Percentiles rank a stretch among this genome's conserved stretches.
These are phyloP conservation scores for Adenanthera pavonina DNA, from an alignment of 306 rosid genomes.

Conservation along the genomic window DNA sequence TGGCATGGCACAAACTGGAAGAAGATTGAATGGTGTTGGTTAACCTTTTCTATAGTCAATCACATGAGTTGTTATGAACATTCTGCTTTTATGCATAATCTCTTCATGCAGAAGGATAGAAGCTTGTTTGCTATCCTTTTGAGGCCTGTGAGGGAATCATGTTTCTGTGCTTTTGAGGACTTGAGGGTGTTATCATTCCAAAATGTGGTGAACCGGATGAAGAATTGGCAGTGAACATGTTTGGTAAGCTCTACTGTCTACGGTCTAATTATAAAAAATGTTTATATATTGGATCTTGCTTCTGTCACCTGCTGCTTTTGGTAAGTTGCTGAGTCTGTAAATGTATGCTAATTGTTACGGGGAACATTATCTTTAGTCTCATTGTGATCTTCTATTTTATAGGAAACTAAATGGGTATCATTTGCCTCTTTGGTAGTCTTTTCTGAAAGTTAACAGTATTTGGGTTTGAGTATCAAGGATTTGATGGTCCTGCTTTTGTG, in stretches of 20 bases:
- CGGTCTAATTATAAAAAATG: neutral
- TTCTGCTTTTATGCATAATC: slow-evolving; percentile 1
- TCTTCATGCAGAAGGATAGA: slow-evolving; percentile 9
- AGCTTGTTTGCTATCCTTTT: neutral
- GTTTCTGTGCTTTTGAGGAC: slow-evolving; percentile 27
- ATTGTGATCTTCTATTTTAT: slow-evolving; percentile 11
- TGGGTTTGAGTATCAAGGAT: neutral
- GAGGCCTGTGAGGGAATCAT: slow-evolving; percentile 16
- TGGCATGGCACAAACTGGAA: slow-evolving; percentile 12
- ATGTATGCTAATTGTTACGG: neutral
- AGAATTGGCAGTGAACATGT: slow-evolving; percentile 3
- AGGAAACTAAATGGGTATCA: neutral
- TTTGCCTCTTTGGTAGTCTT: neutral
- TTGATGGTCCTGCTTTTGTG: neutral
- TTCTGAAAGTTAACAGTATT: neutral
- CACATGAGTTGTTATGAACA: neutral
- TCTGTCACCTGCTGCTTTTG: slow-evolving; percentile 4
- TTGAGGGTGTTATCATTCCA: slow-evolving; percentile 23
- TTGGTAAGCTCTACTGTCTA: slow-evolving; percentile 17
- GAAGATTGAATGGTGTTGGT: neutral
- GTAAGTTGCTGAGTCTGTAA: slow-evolving; percentile 4
- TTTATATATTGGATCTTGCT: slow-evolving; percentile 16
- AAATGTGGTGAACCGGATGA: slow-evolving; percentile 9
- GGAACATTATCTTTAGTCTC: slow-evolving; percentile 5
- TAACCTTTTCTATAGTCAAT: slow-evolving; percentile 8